Evolutionary conservation across 2,329 filamentous ascomycete genomes (phyloP), one percentile per base, ranked within the genome.

Genomic region (Leptosphaerulina australis): DNA sequence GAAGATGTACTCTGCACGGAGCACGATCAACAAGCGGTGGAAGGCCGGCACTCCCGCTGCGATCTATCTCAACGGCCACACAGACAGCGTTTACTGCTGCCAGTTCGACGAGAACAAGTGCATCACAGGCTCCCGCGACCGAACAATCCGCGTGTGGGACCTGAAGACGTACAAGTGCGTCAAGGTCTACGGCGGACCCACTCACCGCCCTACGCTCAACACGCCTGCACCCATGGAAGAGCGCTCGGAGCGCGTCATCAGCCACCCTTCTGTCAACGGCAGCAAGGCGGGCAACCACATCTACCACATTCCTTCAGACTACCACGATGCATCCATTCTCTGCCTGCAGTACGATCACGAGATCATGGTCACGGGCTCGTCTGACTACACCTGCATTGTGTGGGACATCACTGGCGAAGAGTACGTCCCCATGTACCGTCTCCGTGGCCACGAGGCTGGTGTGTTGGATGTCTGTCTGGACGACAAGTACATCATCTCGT

Each of bases 21-120:
- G 86, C 53, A 82, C 88, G 55, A 81, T 99, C 54, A 87, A 91
- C 61, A 78, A 81, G 58, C 85, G 89, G 56, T 99, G 94, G 94
- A 86, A 84, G 63, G 78, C 86, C 40, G 88, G 89, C 47, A 86
- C 87, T 59, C 90, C 91, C 7, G 87, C 85, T 35, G 87, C 91
- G 0, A 85, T 96, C 47, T 97, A 97, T 72, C 81, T 99, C 17
- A 91, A 94, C 64, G 94, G 94, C 2, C 94, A 99, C 71, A 86
- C 87, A 20, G 94, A 99, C 72, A 97, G 91, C 59, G 95, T 99
- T 49, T 99, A 99, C 76, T 99, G 94, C 73, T 84, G 96, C 48
- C 94, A 99, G 69, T 99, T 97, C 70, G 94, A 99, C 71, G 93
- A 97, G 87, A 81, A 88, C 69, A 99, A 97, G 74, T 96, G 97